Evolutionary conservation across 306 rosid genomes (phyloP), one percentile per base, ranked within the genome.

Genomic region (Macrotyloma uniflorum): DNA sequence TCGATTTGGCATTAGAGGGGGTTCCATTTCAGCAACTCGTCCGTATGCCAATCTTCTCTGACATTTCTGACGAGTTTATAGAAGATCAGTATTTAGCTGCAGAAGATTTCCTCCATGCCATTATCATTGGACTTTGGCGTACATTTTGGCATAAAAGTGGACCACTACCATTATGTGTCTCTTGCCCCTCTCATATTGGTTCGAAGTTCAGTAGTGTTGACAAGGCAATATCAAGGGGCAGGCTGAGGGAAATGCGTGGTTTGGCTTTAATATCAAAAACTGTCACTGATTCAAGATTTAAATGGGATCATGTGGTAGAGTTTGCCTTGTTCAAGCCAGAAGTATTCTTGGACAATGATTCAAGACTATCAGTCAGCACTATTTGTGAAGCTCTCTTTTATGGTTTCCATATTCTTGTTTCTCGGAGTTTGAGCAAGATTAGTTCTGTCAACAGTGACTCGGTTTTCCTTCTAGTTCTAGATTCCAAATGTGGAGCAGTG

Each of bases 81-180:
- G 98, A 94, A 87, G 96, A 90, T 38, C 89, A 89, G 53, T 91
- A 85, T 75, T 89, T 94, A 45, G 98, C 98, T 23, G 77, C 83
- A 43, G 98, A 94, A 76, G 98, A 91, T 85, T 90, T 91, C 82
- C 91, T 91, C 81, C 94, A 91, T 67, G 88, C 96, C 33, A 62
- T 90, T 20, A 83, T 87, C 80, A 89, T 80, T 69, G 94, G 98
- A 53, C 83, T 94, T 16, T 94, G 98, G 98, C 97, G 95, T 20
- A 88, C 97, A 8, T 94, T 91, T 80, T 94, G 98, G 98, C 97
- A 88, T 83, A 94, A 85, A 85, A 89, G 88, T 16, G 93, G 96
- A 49, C 90, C 90, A 1, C 74, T 89, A 2, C 98, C 97, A 7
- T 82, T 90, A 67, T 89, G 89, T 67, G 88, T 94, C 61, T 90